Percentiles rank a stretch among this genome's conserved stretches.
phyloP scores from a whole-genome alignment of 306 rosid species.

The Vigna hirtella region DNA sequence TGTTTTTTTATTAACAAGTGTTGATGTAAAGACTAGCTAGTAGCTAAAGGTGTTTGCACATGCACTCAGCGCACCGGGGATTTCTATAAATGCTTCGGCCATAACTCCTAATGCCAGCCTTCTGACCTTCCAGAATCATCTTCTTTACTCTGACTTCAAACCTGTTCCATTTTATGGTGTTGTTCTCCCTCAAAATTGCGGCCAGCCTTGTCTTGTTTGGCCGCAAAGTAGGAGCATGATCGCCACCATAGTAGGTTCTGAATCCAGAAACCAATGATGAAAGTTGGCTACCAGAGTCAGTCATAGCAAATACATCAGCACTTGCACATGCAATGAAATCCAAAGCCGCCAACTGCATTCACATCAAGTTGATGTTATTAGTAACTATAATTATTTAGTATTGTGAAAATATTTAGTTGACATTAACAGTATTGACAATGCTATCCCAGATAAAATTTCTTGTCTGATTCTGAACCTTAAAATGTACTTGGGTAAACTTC shows the following conservation, averaged over 20 bases:
- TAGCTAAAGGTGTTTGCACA: slow-evolving; percentile 69
- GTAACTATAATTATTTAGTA: not conserved
- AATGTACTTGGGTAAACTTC: not conserved
- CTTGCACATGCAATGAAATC: slow-evolving; percentile 93
- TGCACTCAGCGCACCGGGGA: slow-evolving; percentile 81
- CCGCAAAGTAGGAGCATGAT: slow-evolving; percentile 75
- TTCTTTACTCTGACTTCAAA: slow-evolving; percentile 80
- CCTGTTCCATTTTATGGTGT: slow-evolving; percentile 67
- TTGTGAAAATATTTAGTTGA: slow-evolving; percentile 1
- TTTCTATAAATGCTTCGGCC: slow-evolving; percentile 89
- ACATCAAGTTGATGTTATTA: slow-evolving; percentile 26
- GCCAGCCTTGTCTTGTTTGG: slow-evolving; percentile 95
- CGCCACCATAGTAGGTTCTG: slow-evolving; percentile 78
- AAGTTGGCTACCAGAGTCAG: slow-evolving; percentile 97
- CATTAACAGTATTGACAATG: not conserved
- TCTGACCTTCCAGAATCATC: slow-evolving; percentile 90
- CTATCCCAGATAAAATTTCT: not conserved
- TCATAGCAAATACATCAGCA: slow-evolving; percentile 94
- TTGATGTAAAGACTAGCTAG: not conserved
- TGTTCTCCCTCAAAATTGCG: slow-evolving; percentile 68
- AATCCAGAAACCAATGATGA: slow-evolving; percentile 93
- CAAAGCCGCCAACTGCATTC: slow-evolving; percentile 88
- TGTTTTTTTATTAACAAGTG: slow-evolving; percentile 1
- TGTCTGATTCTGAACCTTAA: not conserved
- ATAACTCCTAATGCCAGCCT: slow-evolving; percentile 57